Conservation (phyloP, 352 stramenopile genomes). For the Phytophthora niederhauseri region DNA sequence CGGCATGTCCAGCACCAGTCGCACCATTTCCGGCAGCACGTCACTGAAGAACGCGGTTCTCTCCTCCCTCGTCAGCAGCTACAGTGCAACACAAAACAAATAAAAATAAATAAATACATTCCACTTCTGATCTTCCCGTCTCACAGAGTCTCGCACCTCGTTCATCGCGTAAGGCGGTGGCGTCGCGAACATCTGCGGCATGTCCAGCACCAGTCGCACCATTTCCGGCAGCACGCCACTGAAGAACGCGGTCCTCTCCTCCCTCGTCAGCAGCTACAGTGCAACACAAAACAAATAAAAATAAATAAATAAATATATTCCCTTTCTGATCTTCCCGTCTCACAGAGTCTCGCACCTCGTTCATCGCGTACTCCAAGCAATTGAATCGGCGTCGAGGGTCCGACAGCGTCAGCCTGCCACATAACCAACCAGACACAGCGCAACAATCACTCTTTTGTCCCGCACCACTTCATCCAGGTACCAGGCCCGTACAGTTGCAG, state of each 20-base stretch:
- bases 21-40: conserved; percentile 56
- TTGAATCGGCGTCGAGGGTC: conserved; percentile 37
- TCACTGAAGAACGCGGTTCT: conserved; percentile 44
- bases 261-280: conserved; percentile 43
- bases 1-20: conserved; percentile 55
- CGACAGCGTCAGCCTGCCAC: conserved; percentile 37
- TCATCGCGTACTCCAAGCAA: conserved; percentile 46
- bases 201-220: conserved; percentile 44
- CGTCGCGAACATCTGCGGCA: conserved; percentile 57
- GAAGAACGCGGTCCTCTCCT: conserved; percentile 50
- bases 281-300: not conserved
- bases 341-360: conserved; percentile 28
- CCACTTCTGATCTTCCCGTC: not conserved
- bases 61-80: conserved; percentile 50
- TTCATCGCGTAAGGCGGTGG: conserved; percentile 41
- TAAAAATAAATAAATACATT: not conserved
- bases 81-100: conserved; percentile 2
- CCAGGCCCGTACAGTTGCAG: conserved; percentile 48
- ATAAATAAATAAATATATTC: not conserved
- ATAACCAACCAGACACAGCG: conserved; percentile 7
- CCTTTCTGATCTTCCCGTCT: not conserved
- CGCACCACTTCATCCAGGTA: not conserved
- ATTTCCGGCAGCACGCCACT: conserved; percentile 53
- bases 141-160: conserved; percentile 25
- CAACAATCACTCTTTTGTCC: conserved; percentile 13